These are phyloP conservation scores for Trichoderma lentiforme DNA, from an alignment of 2,329 filamentous ascomycete species.

Conservation along the genomic window DNA sequence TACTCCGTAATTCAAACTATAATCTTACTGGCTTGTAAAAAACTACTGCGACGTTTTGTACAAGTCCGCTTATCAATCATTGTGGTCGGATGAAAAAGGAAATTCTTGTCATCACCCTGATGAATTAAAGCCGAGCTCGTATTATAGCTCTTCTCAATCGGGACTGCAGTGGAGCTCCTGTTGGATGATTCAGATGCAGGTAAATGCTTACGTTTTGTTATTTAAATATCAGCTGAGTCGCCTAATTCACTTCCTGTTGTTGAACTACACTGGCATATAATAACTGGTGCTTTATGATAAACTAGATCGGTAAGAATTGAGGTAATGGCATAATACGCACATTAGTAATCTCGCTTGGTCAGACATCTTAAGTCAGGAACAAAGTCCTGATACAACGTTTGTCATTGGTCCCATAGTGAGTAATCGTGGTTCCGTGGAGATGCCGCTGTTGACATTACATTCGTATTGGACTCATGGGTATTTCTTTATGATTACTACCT, in stretches of 20 bases:
- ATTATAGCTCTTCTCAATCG: background rate
- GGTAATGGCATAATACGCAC: background rate
- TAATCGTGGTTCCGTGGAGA: background rate
- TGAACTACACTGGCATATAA: background rate
- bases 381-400: background rate
- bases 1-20: background rate
- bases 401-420: background rate
- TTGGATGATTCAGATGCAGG: background rate
- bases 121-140: background rate
- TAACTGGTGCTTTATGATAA: background rate
- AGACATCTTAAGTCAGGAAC: background rate
- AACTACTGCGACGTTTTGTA: background rate
- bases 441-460: background rate
- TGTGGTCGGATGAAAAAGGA: background rate
- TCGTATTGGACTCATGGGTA: background rate
- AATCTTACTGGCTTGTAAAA: background rate
- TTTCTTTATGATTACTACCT: too few relatives aligned
- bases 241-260: background rate
- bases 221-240: background rate
- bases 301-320: background rate
- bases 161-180: background rate
- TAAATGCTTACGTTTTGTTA: background rate
- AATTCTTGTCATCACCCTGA: background rate
- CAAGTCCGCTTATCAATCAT: background rate
- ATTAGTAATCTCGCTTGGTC: background rate